Percentiles rank a stretch among this genome's conserved stretches.
phyloP scores from a whole-genome alignment of 2,329 filamentous ascomycete genomes.

The Huntiella decipiens region DNA sequence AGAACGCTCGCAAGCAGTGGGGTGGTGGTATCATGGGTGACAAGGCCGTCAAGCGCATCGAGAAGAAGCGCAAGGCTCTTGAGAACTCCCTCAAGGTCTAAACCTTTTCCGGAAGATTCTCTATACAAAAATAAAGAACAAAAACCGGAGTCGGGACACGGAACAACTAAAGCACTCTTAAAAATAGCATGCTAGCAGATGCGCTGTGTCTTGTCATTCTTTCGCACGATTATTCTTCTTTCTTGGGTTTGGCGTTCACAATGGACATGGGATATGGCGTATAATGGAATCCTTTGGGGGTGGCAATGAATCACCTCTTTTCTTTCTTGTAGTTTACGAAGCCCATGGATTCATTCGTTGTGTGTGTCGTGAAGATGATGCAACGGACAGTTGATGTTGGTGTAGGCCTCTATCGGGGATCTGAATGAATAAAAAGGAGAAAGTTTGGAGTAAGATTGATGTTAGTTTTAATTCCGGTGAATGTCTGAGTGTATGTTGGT shows the following conservation, averaged over 20 bases:
- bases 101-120: constrained; percentile 14
- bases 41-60: constrained; percentile 63
- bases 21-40: constrained; percentile 98
- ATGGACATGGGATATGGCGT: constrained; percentile 9
- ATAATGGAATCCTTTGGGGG: constrained; percentile 9
- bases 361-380: not conserved
- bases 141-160: constrained; percentile 10
- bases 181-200: constrained; percentile 8
- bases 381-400: too few species aligned
- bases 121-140: constrained; percentile 8
- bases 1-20: constrained; percentile 83
- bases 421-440: too few species aligned
- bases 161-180: constrained; percentile 8
- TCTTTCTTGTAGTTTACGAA: not conserved
- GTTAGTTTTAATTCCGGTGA: too few species aligned
- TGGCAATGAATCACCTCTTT: constrained; percentile 3
- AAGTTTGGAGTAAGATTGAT: too few species aligned
- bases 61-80: constrained; percentile 86
- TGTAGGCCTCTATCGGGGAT: too few species aligned
- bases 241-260: constrained; percentile 3
- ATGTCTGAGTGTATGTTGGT: too few species aligned
- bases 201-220: constrained; percentile 10
- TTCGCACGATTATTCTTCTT: constrained; percentile 3
- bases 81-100: constrained; percentile 98
- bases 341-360: not conserved